Percentiles rank a stretch among this genome's conserved stretches.
Evolutionary conservation across 1,139 yeast species (phyloP).

Genomic region (Yamadazyma taylorii): DNA sequence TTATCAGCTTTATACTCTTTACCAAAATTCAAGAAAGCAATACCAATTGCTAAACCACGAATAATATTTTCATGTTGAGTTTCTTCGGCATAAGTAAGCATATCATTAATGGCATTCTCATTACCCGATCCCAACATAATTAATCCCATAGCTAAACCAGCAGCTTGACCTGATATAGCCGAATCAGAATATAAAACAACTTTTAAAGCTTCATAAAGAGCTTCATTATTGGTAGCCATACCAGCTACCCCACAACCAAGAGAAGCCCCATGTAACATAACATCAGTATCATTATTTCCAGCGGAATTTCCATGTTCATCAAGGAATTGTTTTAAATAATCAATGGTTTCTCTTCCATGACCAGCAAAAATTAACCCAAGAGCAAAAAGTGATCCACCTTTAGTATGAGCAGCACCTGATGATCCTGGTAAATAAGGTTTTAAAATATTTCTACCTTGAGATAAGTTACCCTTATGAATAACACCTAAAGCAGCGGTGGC

Average conservation of each 20-base stretch:
- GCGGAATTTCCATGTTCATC: conserved; percentile 67
- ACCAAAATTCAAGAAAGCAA: conserved; percentile 84
- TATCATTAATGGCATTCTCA: conserved; percentile 69
- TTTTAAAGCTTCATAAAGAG: conserved; percentile 79
- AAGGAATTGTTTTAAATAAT: conserved; percentile 72
- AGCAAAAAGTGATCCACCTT: conserved; percentile 95
- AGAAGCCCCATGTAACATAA: conserved; percentile 92
- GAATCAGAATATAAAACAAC: conserved; percentile 86
- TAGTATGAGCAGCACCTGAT: conserved; percentile 78
- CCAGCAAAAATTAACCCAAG: conserved; percentile 95
- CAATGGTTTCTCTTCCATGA: conserved; percentile 86
- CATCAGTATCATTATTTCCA: conserved; percentile 77
- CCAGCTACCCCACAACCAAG: conserved; percentile 97
- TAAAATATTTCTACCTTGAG: conserved; percentile 85
- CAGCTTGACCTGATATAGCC: conserved; percentile 95
- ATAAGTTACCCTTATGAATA: conserved; percentile 89
- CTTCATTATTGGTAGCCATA: conserved; percentile 81
- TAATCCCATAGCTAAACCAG: conserved; percentile 95
- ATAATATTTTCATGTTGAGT: conserved; percentile 95
- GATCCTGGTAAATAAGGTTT: conserved; percentile 92
- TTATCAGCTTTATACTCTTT: conserved; percentile 80
- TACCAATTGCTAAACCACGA: conserved; percentile 86
- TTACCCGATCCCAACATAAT: conserved; percentile 94
- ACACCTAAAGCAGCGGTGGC: conserved; percentile 99
- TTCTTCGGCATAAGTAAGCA: conserved; percentile 90